phyloP scores from a whole-genome alignment of 2,329 filamentous ascomycete genomes.

The Diaporthe citrichinensis region DNA sequence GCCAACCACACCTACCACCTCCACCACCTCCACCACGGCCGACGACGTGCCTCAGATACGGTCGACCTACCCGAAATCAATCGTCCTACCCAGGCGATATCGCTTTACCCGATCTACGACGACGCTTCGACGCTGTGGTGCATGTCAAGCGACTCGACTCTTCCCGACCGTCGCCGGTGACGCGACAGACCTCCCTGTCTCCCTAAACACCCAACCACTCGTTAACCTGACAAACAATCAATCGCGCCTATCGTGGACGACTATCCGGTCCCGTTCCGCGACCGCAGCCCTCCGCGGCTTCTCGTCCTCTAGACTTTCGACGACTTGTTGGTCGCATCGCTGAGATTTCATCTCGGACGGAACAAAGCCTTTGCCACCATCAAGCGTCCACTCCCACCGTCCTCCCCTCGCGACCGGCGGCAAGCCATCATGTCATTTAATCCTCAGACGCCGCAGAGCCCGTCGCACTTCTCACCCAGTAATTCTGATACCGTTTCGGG shows the following conservation, averaged over 20 bases:
- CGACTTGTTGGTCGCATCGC: slow-evolving; percentile 6
- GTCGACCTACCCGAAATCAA: slow-evolving; percentile 26
- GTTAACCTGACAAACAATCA: not conserved
- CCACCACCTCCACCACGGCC: slow-evolving; percentile 24
- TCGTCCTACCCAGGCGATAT: slow-evolving; percentile 29
- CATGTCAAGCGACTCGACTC: slow-evolving; percentile 27
- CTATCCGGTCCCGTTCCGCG: not conserved
- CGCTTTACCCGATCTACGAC: slow-evolving; percentile 1
- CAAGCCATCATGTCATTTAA: slow-evolving; percentile 73
- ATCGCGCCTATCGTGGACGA: slow-evolving; percentile 27
- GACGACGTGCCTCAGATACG: slow-evolving; percentile 36
- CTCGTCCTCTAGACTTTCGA: slow-evolving; percentile 16
- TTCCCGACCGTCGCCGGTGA: slow-evolving; percentile 36
- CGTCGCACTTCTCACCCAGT: slow-evolving; percentile 72
- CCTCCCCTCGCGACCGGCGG: slow-evolving; percentile 26
- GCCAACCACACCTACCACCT: slow-evolving; percentile 8
- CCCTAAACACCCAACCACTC: slow-evolving; percentile 29
- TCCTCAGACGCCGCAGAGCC: slow-evolving; percentile 77
- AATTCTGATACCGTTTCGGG: slow-evolving; percentile 66
- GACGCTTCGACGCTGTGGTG: slow-evolving; percentile 29
- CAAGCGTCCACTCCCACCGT: slow-evolving; percentile 19
- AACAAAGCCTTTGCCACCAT: slow-evolving; percentile 19
- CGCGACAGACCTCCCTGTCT: slow-evolving; percentile 34
- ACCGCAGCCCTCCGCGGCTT: slow-evolving; percentile 31
- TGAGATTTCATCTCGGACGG: slow-evolving; percentile 16